A percentile compares a stretch with the other conserved stretches of the same genome.
These are phyloP conservation scores for Aspergillus pseudoviridinutans DNA, from an alignment of 2,329 filamentous ascomycete genomes.

Conservation along the genomic window DNA sequence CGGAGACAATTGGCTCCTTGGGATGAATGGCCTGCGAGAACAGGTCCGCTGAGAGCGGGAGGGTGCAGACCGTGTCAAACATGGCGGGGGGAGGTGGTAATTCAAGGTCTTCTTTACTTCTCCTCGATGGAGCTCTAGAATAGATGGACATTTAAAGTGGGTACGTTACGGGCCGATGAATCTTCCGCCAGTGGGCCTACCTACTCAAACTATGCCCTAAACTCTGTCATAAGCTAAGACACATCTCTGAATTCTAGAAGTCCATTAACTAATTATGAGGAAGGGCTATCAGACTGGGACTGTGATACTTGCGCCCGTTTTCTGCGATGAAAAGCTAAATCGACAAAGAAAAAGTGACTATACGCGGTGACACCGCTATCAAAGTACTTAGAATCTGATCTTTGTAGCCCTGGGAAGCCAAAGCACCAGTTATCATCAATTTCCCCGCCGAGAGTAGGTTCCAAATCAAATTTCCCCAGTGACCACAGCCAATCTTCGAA, in stretches of 20 bases:
- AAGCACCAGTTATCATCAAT: no score
- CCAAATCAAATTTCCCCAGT: no score
- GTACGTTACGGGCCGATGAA: conserved; percentile 20
- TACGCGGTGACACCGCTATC: background rate
- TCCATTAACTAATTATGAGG: background rate
- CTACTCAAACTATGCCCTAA: background rate
- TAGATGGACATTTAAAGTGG: conserved; percentile 7
- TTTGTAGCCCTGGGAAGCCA: no score
- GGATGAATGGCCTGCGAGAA: conserved; percentile 89
- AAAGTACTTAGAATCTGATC: background rate
- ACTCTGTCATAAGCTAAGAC: background rate
- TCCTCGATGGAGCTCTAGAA: conserved; percentile 4
- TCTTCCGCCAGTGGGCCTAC: conserved; percentile 10
- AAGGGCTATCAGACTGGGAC: background rate
- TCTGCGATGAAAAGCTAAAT: background rate
- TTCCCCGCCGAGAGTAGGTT: background rate
- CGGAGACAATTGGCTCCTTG: conserved; percentile 74
- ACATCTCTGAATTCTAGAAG: background rate
- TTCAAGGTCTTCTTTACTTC: background rate
- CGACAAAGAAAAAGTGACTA: background rate
- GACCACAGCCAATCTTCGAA: no score
- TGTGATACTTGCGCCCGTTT: background rate
- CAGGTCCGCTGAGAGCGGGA: conserved; percentile 79
- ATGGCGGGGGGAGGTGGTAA: conserved; percentile 44
- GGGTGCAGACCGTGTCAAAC: conserved; percentile 89